Evolutionary conservation across 139 green algal species (phyloP), one percentile per base, ranked within the genome.

Genomic region (Ettlia oleoabundans): DNA sequence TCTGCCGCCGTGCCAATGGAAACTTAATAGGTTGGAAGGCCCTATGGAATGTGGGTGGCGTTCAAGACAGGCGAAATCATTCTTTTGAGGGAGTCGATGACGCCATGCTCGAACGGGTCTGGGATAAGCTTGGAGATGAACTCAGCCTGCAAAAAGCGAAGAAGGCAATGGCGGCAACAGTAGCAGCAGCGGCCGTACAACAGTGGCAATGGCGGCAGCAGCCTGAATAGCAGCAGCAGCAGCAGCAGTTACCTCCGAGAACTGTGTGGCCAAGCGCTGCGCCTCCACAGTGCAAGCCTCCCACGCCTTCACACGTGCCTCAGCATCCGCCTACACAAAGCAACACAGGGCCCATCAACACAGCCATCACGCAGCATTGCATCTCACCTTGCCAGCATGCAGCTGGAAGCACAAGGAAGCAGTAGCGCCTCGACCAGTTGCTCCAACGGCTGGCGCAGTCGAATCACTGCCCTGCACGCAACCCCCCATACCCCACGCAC

Each of bases 121-220:
- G 82, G 82, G 5, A 87, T 41, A 15, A 84, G 18, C 53, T 84
- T 80, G 22, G 43, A 75, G 7, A 87, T 79, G 63, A 87, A 87
- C 37, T 87, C 82, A 9, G 61, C 82, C 73, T 79, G 78, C 47
- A 58, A 15, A 58, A 15, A 10, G 47, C n/a, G 47, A 58, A 24
- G 47, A 58, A 10, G 15, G 10, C 13, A 24, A 10, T 24, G 47
- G 13, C 15, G 47, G 10, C 47, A 58, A 15, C 47, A 58, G 47
- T 58, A 58, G 47, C 47, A 58, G 47, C 47, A 58, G 47, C 10
- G 47, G 47, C 28, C 62, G 30, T 7, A 15, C 62, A 10, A 4
- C 62, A 38, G 28, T 30, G 15, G 10, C 13, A 24, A 10, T 24
- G 47, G 13, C 15, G 47, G 10, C 47, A 58, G 47, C 47, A 58